These are phyloP conservation scores for Oryza punctata DNA, from an alignment of 176 grass and related monocot genomes.

Conservation along the genomic window DNA sequence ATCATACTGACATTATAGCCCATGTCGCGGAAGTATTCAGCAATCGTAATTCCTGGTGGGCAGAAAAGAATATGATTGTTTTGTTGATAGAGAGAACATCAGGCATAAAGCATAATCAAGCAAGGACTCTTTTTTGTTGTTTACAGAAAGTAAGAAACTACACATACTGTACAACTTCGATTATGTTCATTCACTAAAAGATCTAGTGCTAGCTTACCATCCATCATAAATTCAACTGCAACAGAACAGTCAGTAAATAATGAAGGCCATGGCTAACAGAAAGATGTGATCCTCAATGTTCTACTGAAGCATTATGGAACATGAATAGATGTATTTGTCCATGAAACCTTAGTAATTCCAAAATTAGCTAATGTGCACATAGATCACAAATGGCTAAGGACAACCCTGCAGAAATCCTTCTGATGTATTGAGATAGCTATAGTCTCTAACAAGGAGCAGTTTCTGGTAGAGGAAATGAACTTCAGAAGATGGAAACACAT, in stretches of 20 bases:
- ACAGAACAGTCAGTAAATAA: background rate
- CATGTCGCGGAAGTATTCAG: slow-evolving; percentile 94
- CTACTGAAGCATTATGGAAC: background rate
- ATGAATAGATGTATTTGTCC: background rate
- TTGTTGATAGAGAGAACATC: slow-evolving; percentile 14
- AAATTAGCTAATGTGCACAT: background rate
- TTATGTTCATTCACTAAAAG: background rate
- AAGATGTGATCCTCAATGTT: background rate
- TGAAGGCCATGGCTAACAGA: background rate
- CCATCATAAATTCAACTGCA: background rate
- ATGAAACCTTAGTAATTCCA: background rate
- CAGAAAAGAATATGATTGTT: slow-evolving; percentile 3
- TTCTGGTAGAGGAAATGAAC: background rate
- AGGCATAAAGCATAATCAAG: background rate
- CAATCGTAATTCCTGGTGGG: slow-evolving; percentile 72
- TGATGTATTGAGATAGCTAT: background rate
- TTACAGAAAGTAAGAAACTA: slow-evolving; percentile 24
- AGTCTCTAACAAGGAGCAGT: background rate
- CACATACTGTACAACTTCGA: background rate
- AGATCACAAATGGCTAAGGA: slow-evolving; percentile 4
- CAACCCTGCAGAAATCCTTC: slow-evolving; percentile 18
- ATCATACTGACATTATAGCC: slow-evolving; percentile 97
- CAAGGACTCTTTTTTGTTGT: background rate
- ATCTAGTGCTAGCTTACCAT: background rate
- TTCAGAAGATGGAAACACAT: background rate